Conservation (phyloP, 2,329 filamentous ascomycete genomes). For the Parastagonospora nodorum region DNA sequence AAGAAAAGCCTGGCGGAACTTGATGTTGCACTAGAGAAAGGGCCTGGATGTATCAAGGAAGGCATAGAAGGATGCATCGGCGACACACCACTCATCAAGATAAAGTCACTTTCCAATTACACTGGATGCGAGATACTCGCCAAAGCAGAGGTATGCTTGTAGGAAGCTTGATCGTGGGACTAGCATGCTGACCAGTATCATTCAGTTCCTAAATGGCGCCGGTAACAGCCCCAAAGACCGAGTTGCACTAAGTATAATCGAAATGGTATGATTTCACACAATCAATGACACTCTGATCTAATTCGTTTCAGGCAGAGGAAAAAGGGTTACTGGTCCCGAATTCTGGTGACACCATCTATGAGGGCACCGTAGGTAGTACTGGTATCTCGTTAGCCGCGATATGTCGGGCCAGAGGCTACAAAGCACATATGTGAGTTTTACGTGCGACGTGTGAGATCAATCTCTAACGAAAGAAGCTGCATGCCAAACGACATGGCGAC, state of each 20-base stretch:
- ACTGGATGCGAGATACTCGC: conserved; percentile 89
- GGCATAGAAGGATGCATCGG: conserved; percentile 93
- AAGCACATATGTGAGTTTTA: conserved; percentile 75
- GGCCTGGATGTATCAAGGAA: conserved; percentile 60
- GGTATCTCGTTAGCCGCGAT: conserved; percentile 93
- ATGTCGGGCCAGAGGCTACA: conserved; percentile 85
- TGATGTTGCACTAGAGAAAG: conserved; percentile 15
- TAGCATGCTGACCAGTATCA: conserved; percentile 1
- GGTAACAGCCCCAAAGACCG: conserved; percentile 94
- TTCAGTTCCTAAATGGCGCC: conserved; percentile 84
- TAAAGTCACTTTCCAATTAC: conserved; percentile 81
- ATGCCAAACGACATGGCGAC: conserved; percentile 91
- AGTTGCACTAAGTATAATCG: conserved; percentile 89
- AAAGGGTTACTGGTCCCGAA: conserved; percentile 75
- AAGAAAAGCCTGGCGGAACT: conserved; percentile 31
- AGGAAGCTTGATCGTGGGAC: background rate
- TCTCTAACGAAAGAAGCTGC: conserved; percentile 58
- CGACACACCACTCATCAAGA: conserved; percentile 85
- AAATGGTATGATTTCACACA: conserved; percentile 51
- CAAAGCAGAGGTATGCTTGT: conserved; percentile 74
- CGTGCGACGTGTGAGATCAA: background rate
- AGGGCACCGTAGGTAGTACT: conserved; percentile 95
- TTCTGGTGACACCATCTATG: conserved; percentile 92
- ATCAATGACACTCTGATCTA: conserved; percentile 1
- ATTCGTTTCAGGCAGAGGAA: conserved; percentile 68